Evolutionary conservation across 306 rosid genomes (phyloP).

Genomic region (Lathyrus sativus): DNA sequence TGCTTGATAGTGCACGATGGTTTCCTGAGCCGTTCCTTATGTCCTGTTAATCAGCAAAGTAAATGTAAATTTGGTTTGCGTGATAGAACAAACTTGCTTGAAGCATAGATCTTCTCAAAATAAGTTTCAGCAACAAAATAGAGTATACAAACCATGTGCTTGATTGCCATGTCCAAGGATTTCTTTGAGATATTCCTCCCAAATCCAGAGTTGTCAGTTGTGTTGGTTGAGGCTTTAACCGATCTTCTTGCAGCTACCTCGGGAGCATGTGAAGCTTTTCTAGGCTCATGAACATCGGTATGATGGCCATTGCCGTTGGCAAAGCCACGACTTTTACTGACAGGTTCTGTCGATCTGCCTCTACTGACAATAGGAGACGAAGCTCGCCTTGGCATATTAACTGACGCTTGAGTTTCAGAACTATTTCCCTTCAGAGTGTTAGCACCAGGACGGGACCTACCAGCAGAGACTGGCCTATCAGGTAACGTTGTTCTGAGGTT

Average conservation of each 20-base stretch:
- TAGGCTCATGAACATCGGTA: conserved; percentile 58
- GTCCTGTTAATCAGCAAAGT: conserved; percentile 58
- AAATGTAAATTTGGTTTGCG: conserved; percentile 26
- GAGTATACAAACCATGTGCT: conserved; percentile 76
- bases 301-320: conserved; percentile 64
- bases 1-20: conserved; percentile 69
- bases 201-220: conserved; percentile 78
- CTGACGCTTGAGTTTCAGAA: conserved; percentile 57
- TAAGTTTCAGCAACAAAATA: conserved; percentile 20
- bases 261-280: conserved; percentile 57
- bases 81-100: conserved; percentile 19
- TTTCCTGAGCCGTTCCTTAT: conserved; percentile 79
- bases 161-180: conserved; percentile 95
- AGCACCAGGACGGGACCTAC: conserved; percentile 79
- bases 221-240: conserved; percentile 61
- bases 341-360: conserved; percentile 75
- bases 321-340: conserved; percentile 61
- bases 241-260: conserved; percentile 70
- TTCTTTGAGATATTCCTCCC: conserved; percentile 94
- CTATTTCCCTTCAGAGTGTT: conserved; percentile 53
- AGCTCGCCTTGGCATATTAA: conserved; percentile 61
- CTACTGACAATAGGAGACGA: conserved; percentile 74
- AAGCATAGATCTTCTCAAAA: conserved; percentile 15
- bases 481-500: conserved; percentile 89
- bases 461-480: conserved; percentile 96